Percentiles rank a stretch among this genome's conserved stretches.
These are phyloP conservation scores for Mollisia scopiformis DNA, from an alignment of 2,329 filamentous ascomycete species.

Conservation along the genomic window DNA sequence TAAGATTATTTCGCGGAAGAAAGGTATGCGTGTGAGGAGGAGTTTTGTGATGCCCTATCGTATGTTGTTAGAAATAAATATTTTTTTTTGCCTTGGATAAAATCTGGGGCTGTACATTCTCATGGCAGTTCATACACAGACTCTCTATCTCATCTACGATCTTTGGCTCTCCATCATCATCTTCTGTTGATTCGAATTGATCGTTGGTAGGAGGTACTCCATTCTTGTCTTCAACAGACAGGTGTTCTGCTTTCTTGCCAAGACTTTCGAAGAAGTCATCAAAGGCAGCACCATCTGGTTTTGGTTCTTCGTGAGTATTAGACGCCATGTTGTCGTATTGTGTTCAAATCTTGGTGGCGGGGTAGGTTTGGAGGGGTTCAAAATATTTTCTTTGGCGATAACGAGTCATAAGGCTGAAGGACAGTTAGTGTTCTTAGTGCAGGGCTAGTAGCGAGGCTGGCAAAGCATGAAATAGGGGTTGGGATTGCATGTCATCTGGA, in stretches of 20 bases:
- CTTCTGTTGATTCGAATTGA: constrained; percentile 7
- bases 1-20: constrained; percentile 95
- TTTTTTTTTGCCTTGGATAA: too few species aligned
- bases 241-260: constrained; percentile 60
- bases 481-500: too few species aligned
- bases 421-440: background rate
- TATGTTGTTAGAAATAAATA: background rate
- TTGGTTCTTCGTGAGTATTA: constrained; percentile 42
- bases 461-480: too few species aligned
- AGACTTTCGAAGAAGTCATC: constrained; percentile 66
- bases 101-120: constrained; percentile 77
- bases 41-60: constrained; percentile 79
- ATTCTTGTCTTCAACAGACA: constrained; percentile 41
- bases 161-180: constrained; percentile 48
- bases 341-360: background rate
- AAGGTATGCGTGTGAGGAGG: constrained; percentile 89
- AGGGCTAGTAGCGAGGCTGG: background rate
- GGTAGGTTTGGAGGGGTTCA: background rate
- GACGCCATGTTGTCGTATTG: constrained; percentile 43
- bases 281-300: constrained; percentile 44
- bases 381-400: background rate
- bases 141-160: constrained; percentile 74
- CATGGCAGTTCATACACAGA: constrained; percentile 83
- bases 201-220: constrained; percentile 7
- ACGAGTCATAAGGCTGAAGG: background rate